phyloP scores from a whole-genome alignment of 805 yeast species.

The Helenozyma baotianmanensis region DNA sequence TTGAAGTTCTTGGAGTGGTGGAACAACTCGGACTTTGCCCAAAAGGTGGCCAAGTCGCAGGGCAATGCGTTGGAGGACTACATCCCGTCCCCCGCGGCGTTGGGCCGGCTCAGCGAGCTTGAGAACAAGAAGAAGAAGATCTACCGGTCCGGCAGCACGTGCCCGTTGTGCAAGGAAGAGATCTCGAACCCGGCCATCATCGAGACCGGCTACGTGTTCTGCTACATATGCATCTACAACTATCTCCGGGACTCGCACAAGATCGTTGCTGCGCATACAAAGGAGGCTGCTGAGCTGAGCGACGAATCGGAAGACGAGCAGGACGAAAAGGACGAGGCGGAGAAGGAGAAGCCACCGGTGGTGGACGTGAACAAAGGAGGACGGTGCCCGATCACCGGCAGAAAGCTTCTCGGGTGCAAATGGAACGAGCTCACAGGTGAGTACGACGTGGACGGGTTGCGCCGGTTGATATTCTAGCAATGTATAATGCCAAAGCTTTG shows the following conservation, averaged over 20 bases:
- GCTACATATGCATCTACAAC: slow-evolving; percentile 79
- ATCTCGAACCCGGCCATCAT: slow-evolving; percentile 79
- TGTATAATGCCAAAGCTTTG: no score
- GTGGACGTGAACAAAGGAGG: slow-evolving; percentile 49
- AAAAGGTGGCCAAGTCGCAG: slow-evolving; percentile 48
- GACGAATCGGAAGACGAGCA: slow-evolving; percentile 16
- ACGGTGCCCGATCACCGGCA: slow-evolving; percentile 81
- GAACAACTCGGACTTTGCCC: slow-evolving; percentile 70
- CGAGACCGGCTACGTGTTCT: slow-evolving; percentile 88
- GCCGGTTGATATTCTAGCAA: slow-evolving; percentile 60
- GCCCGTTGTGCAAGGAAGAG: slow-evolving; percentile 66
- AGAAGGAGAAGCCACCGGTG: slow-evolving; percentile 4
- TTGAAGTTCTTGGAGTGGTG: slow-evolving; percentile 92
- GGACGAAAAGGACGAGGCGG: slow-evolving; percentile 6
- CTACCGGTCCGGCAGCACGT: slow-evolving; percentile 34
- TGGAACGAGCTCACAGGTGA: slow-evolving; percentile 52
- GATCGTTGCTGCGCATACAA: slow-evolving; percentile 15
- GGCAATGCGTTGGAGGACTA: slow-evolving; percentile 43
- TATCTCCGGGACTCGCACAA: slow-evolving; percentile 49
- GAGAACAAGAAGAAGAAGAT: slow-evolving; percentile 14
- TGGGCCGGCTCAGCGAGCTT: slow-evolving; percentile 13
- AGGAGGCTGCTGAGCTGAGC: slow-evolving; percentile 7
- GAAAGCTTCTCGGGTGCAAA: slow-evolving; percentile 63
- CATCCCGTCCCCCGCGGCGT: slow-evolving; percentile 44
- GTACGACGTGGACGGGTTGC: slow-evolving; percentile 72